Evolutionary conservation across 1,139 yeast genomes (phyloP).

Genomic region (Blastobotrys persicus): DNA sequence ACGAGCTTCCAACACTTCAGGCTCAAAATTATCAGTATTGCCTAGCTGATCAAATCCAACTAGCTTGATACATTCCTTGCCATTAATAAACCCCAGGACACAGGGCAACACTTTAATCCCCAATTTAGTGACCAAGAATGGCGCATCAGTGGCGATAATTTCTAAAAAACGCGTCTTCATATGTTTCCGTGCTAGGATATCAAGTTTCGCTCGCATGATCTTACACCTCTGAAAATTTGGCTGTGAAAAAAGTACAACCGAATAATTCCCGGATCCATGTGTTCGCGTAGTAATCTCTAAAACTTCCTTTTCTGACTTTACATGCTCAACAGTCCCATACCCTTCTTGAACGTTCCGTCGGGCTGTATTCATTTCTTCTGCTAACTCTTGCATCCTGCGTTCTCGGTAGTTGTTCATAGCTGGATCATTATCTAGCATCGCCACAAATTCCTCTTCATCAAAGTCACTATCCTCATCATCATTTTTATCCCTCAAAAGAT

Average conservation of each 20-base stretch:
- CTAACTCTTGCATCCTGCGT: conserved; percentile 60
- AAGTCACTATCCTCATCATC: conserved; percentile 20
- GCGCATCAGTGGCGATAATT: conserved; percentile 64
- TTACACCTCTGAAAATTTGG: conserved; percentile 59
- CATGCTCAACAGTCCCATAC: conserved; percentile 44
- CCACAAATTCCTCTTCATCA: conserved; percentile 36
- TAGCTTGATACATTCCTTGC: conserved; percentile 55
- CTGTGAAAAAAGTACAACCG: conserved; percentile 65
- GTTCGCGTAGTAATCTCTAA: conserved; percentile 50
- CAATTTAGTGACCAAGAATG: conserved; percentile 65
- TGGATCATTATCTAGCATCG: conserved; percentile 62
- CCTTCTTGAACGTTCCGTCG: conserved; percentile 42
- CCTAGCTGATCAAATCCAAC: conserved; percentile 67
- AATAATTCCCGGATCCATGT: conserved; percentile 31
- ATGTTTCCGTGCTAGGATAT: conserved; percentile 54
- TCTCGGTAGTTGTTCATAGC: conserved; percentile 77
- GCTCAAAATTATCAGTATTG: conserved; percentile 41
- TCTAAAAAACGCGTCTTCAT: conserved; percentile 52
- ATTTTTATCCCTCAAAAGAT: conserved; percentile 4
- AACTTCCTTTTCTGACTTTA: conserved; percentile 53
- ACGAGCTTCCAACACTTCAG: conserved; percentile 47
- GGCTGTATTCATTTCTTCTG: conserved; percentile 42
- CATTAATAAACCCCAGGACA: conserved; percentile 59
- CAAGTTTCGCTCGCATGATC: conserved; percentile 45
- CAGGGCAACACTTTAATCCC: conserved; percentile 68